Conservation (phyloP, 2,329 filamentous ascomycete genomes). For the Ophioceras dolichostomum region DNA sequence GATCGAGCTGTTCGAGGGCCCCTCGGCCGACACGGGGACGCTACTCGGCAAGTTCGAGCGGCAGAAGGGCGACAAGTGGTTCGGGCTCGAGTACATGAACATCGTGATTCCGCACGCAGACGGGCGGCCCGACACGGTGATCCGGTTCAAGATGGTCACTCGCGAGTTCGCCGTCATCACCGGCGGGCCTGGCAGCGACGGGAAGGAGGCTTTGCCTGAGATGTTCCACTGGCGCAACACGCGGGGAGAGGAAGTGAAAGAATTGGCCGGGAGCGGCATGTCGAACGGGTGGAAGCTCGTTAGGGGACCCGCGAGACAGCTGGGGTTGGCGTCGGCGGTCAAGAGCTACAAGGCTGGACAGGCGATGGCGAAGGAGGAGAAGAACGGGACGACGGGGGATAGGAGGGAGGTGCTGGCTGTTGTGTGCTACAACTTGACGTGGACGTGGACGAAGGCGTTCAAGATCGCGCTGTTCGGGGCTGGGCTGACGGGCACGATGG, state of each 20-base stretch:
- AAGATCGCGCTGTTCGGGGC: conserved; percentile 12
- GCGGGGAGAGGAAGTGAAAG: conserved; percentile 9
- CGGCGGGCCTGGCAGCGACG: neutral
- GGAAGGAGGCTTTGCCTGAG: conserved; percentile 6
- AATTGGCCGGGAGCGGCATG: conserved; percentile 4
- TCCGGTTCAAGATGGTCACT: neutral
- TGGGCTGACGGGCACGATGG: conserved; percentile 11
- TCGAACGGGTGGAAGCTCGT: conserved; percentile 13
- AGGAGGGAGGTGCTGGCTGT: conserved; percentile 12
- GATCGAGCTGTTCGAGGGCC: conserved; percentile 9
- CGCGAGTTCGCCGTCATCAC: neutral
- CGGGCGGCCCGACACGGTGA: neutral
- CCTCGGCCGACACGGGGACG: conserved; percentile 3
- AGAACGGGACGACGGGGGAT: conserved; percentile 10
- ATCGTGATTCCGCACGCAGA: conserved; percentile 4
- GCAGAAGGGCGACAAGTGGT: conserved; percentile 3
- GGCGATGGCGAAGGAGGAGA: too few relatives aligned
- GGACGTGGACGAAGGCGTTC: conserved; percentile 10
- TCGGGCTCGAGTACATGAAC: conserved; percentile 2
- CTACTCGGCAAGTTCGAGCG: neutral
- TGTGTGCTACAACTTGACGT: conserved; percentile 7
- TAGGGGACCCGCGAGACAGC: too few relatives aligned
- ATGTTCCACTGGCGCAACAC: conserved; percentile 14
- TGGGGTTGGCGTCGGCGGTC: too few relatives aligned
- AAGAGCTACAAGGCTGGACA: too few relatives aligned